These are phyloP conservation scores for Strobilomyces confusus DNA, from an alignment of 768 basidiomycete species.

Conservation along the genomic window DNA sequence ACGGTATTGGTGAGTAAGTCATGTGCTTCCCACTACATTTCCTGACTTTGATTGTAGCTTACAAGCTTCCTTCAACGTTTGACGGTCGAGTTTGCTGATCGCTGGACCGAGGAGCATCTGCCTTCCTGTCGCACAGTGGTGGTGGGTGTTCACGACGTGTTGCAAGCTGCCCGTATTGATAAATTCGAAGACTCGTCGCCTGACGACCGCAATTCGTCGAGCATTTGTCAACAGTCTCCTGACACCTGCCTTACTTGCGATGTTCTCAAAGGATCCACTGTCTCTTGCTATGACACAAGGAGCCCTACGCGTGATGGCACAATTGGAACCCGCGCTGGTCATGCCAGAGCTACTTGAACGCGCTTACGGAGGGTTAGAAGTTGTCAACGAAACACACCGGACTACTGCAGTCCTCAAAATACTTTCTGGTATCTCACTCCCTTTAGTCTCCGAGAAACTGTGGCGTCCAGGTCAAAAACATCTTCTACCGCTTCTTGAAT, in stretches of 20 bases:
- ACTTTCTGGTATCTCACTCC: constrained; percentile 70
- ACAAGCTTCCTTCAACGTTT: constrained; percentile 81
- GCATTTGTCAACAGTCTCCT: constrained; percentile 78
- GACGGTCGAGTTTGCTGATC: constrained; percentile 71
- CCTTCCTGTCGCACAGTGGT: constrained; percentile 74
- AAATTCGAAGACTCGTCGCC: constrained; percentile 53
- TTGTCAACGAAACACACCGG: constrained; percentile 91
- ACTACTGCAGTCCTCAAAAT: constrained; percentile 89
- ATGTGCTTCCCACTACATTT: not conserved
- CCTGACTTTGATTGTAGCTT: constrained; percentile 41
- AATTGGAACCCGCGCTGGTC: constrained; percentile 77
- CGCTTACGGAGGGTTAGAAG: constrained; percentile 88
- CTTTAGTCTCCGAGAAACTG: constrained; percentile 69
- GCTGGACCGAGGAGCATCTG: constrained; percentile 76
- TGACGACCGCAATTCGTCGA: constrained; percentile 77
- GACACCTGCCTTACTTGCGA: constrained; percentile 84
- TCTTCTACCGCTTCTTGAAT: constrained; percentile 79
- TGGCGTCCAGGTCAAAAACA: constrained; percentile 90
- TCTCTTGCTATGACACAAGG: constrained; percentile 81
- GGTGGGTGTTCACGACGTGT: constrained; percentile 31
- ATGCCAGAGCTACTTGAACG: constrained; percentile 91
- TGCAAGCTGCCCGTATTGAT: not conserved
- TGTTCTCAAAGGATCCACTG: constrained; percentile 83
- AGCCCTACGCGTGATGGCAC: constrained; percentile 70
- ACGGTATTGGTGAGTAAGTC: constrained; percentile 36